Evolutionary conservation across 164 flowering plant species (phyloP).

Genomic region (Santalum album): DNA sequence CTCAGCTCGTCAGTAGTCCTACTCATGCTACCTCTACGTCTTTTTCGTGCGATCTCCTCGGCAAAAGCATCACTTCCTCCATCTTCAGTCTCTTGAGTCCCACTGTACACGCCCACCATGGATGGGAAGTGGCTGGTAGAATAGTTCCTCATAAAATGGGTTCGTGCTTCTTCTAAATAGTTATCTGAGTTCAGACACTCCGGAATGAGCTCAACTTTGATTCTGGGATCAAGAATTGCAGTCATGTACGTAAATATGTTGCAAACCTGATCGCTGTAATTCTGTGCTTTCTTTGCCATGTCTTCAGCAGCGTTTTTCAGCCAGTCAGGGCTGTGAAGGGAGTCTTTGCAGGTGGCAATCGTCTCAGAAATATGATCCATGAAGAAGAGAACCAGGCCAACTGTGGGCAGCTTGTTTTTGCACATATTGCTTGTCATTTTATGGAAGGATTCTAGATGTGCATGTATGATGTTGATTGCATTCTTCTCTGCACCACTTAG

Average conservation of each 20-base stretch:
- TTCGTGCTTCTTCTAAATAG: slow-evolving; percentile 70
- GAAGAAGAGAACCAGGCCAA: slow-evolving; percentile 85
- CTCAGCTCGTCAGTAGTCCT: slow-evolving; percentile 70
- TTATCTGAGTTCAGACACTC: slow-evolving; percentile 59
- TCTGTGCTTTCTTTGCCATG: slow-evolving; percentile 60
- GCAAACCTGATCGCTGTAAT: slow-evolving; percentile 61
- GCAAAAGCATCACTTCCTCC: slow-evolving; percentile 73
- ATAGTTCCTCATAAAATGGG: slow-evolving; percentile 66
- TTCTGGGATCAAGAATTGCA: slow-evolving; percentile 93
- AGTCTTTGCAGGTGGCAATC: slow-evolving; percentile 57
- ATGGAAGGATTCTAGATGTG: slow-evolving; percentile 71
- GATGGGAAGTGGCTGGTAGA: slow-evolving; percentile 56
- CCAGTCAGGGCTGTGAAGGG: slow-evolving; percentile 72
- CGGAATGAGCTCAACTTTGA: slow-evolving; percentile 78
- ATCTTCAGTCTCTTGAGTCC: slow-evolving; percentile 52
- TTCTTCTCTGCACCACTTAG: slow-evolving; percentile 59
- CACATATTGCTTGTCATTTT: slow-evolving; percentile 81
- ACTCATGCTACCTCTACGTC: slow-evolving; percentile 64
- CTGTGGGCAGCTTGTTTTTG: slow-evolving; percentile 58
- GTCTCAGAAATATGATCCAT: slow-evolving; percentile 89
- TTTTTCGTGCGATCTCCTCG: slow-evolving; percentile 92
- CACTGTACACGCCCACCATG: slow-evolving; percentile 28
- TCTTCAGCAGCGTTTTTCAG: slow-evolving; percentile 69
- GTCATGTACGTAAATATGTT: slow-evolving; percentile 75
- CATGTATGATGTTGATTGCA: slow-evolving; percentile 45